Base-by-base conservation (phyloP, 2,329 filamentous ascomycete genomes). In the Fusarium sp. region DNA sequence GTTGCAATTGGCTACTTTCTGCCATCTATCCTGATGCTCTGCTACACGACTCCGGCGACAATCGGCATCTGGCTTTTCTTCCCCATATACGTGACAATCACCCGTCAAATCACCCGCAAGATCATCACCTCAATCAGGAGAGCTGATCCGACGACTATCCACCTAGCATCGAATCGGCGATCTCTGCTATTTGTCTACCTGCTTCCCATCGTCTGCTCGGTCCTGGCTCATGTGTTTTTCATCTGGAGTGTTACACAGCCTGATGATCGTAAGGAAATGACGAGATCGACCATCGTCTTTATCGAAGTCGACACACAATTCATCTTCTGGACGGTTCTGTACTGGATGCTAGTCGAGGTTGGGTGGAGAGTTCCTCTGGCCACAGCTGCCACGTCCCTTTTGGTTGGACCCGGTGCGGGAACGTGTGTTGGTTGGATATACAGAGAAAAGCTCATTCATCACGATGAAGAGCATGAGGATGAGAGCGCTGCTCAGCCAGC, bases 301-400 rank as follows among this genome's bases (percentile, higher is more conserved):
- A 76, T 85, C 49, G 76, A 79, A 67, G 78, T 85, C 42, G 78
- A 85, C 58, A 61, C 76, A 6, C 70, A 77, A 24, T 83, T 80
- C 59, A 74, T 83, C 40, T 74, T 72, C 3, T 71, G 80, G 64
- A 83, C 82, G 1, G 78, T 83, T 5, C 61, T 84, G 29, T 85
- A 85, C 69, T 85, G 83, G 82, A 72, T 85, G 31, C 70, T 84
- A 35, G 80, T 82, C 13, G 83, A 85, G 70, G 78, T 79, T 0
- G 82, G 82, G 15, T 79, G 79, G 77, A 70, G 72, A 29, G 75
- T 73, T 15, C 77, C 75, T 4, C 60, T 74, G 8, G 75, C 72
- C 5, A 76, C 74, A 48, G 43, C 73, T 7, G 70, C 55, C 13
- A 64, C 70, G 4, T 69, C 72, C 3, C 49, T 75, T 15, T 35